Base-by-base conservation (phyloP, 2,329 filamentous ascomycete genomes). In the Zymoseptoria tritici region DNA sequence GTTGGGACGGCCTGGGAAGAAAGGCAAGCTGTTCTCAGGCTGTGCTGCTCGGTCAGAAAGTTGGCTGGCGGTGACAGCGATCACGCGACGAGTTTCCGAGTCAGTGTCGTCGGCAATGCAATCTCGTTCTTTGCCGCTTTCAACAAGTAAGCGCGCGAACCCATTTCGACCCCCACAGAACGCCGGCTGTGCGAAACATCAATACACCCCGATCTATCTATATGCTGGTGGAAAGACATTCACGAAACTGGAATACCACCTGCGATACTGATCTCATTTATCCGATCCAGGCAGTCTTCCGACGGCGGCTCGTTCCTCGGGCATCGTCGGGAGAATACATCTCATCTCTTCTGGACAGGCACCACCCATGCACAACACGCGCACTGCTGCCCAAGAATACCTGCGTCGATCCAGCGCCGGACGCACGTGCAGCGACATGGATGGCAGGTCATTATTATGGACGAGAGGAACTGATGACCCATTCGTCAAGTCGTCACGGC, bases 51-150 rank as follows among this genome's bases (percentile, higher is more conserved):
- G 22, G 29, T 8, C 5, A 57, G 26, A 29, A 9, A 29, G 26
- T 29, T 42, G 36, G 9, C 13, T 46, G 36, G 36, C 36, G 42
- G 51, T 46, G 31, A 50, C 46, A 31, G 49, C 29, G 52, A 55
- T 55, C 51, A 31, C 36, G 49, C 29, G 52, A 55, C 57, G 20
- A 20, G 20, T 52, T 54, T 52, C 49, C 59, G 63, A 65, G 61
- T 63, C 61, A 62, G 56, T 26, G 55, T 57, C 42, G 52, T 54
- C 42, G 53, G 57, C 59, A 57, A 56, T 46, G 62, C 60, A 62
- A 60, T 62, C 56, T 60, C 24, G 56, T 51, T 50, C 56, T 16
- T 46, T n/a, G 19, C 50, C 46, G 42, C 51, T 49, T 36, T 20
- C 24, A 46, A n/a, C 3, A 6, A 6, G 13, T n/a, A 29, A 29